These are phyloP conservation scores for Populus trichocarpa DNA, from an alignment of 441 rosid species.

Conservation along the genomic window DNA sequence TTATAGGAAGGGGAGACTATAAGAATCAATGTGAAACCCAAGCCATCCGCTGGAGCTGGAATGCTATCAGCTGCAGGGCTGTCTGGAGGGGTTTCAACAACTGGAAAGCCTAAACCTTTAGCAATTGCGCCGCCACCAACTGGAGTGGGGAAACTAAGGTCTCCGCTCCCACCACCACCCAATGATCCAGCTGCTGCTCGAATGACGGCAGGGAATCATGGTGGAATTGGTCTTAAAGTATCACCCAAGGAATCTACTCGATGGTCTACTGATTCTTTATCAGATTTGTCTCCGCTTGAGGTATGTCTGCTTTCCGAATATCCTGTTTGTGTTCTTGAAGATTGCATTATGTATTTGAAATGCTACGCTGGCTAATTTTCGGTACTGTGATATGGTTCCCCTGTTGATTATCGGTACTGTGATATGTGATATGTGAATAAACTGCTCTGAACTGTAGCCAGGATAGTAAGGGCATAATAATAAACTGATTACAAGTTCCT, in stretches of 20 bases:
- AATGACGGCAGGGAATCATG: conserved; percentile 37
- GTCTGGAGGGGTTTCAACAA: conserved; percentile 49
- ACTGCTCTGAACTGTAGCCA: not conserved
- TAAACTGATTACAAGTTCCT: not conserved
- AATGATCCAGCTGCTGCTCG: conserved; percentile 73
- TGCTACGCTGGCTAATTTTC: not conserved
- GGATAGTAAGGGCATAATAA: not conserved
- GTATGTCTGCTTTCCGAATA: conserved; percentile 28
- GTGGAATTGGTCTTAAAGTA: conserved; percentile 20
- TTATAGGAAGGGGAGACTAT: conserved; percentile 97
- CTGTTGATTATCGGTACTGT: not conserved
- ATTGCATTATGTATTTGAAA: not conserved
- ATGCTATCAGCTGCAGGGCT: conserved; percentile 95
- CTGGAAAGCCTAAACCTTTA: conserved; percentile 56
- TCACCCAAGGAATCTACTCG: conserved; percentile 35
- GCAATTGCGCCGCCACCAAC: conserved; percentile 82
- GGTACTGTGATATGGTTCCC: not conserved
- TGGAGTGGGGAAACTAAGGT: conserved; percentile 53
- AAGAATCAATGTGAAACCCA: conserved; percentile 88
- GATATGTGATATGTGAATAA: no score
- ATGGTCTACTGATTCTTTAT: conserved; percentile 47
- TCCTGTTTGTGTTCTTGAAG: not conserved
- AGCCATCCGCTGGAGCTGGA: conserved; percentile 79
- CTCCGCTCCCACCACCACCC: conserved; percentile 94
- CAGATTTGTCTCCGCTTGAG: conserved; percentile 78